These are phyloP conservation scores for Rugonectria rugulosa DNA, from an alignment of 2,329 filamentous ascomycete genomes.

Conservation along the genomic window DNA sequence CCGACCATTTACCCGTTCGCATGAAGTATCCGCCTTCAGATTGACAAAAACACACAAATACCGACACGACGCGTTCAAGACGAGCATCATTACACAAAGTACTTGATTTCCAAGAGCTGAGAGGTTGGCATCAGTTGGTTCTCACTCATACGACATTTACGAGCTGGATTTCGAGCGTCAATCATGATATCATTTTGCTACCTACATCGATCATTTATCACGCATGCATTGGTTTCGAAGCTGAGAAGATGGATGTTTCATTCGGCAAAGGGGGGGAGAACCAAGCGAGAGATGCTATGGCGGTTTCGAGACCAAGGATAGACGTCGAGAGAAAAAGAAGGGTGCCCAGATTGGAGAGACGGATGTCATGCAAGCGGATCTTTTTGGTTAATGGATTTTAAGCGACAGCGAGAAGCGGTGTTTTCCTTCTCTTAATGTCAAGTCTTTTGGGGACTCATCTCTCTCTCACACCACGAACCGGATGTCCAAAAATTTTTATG, in stretches of 20 bases:
- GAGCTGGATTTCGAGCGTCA: slow-evolving; percentile 33
- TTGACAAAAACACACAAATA: slow-evolving; percentile 13
- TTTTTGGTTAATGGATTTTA: slow-evolving; percentile 28
- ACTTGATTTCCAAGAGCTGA: slow-evolving; percentile 28
- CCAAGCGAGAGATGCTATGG: slow-evolving; percentile 3
- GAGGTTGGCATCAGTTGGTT: slow-evolving; percentile 16
- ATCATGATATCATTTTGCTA: slow-evolving; percentile 29
- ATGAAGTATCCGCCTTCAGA: slow-evolving; percentile 19
- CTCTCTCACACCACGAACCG: slow-evolving; percentile 28
- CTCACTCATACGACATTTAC: slow-evolving; percentile 35
- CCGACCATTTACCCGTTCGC: slow-evolving; percentile 27
- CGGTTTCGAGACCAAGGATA: slow-evolving; percentile 24
- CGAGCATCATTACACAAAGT: slow-evolving; percentile 20
- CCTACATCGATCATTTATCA: slow-evolving; percentile 36
- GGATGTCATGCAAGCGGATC: slow-evolving; percentile 26
- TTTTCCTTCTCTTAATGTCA: slow-evolving; percentile 27
- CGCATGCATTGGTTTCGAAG: slow-evolving; percentile 23
- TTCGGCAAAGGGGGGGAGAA: background rate
- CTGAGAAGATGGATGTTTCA: slow-evolving; percentile 21
- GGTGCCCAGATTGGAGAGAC: slow-evolving; percentile 12
- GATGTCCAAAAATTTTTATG: slow-evolving; percentile 28
- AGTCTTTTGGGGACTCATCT: slow-evolving; percentile 25
- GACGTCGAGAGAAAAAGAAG: slow-evolving; percentile 9
- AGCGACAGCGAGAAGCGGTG: slow-evolving; percentile 32
- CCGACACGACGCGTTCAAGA: slow-evolving; percentile 19